Percentiles rank a stretch among this genome's conserved stretches.
Conservation (phyloP, 2,329 filamentous ascomycete genomes). For the Xylaria sp. region DNA sequence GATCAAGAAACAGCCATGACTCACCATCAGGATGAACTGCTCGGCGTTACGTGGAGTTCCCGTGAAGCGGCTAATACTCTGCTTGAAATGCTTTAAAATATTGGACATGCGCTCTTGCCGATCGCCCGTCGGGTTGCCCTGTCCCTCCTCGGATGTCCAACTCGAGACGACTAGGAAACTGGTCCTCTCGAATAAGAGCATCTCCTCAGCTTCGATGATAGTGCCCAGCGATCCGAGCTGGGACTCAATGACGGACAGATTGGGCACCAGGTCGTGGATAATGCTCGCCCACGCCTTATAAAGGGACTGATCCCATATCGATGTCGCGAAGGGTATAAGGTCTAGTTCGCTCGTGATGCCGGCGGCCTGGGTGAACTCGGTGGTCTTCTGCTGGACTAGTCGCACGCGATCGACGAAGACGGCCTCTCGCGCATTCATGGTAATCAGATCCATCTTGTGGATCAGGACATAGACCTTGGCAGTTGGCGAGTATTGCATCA, state of each 20-base stretch:
- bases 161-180: conserved; percentile 96
- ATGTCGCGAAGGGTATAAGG: conserved; percentile 89
- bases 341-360: conserved; percentile 57
- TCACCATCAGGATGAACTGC: conserved; percentile 74
- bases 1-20: conserved; percentile 3
- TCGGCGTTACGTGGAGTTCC: conserved; percentile 81
- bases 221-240: conserved; percentile 83
- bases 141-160: conserved; percentile 77
- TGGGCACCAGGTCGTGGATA: conserved; percentile 97
- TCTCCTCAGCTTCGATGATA: conserved; percentile 89
- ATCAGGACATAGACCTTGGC: conserved; percentile 93
- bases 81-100: conserved; percentile 98
- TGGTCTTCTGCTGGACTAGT: conserved; percentile 76
- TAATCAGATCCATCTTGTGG: conserved; percentile 98
- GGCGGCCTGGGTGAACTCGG: conserved; percentile 55
- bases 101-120: conserved; percentile 93
- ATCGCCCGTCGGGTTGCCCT: conserved; percentile 85
- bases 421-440: conserved; percentile 75
- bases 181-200: conserved; percentile 92
- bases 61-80: conserved; percentile 76
- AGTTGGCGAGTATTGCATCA: conserved; percentile 79
- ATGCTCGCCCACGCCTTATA: conserved; percentile 99
- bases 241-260: conserved; percentile 83
- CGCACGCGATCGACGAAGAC: conserved; percentile 85
- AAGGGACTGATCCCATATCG: conserved; percentile 97